A percentile compares a stretch with the other conserved stretches of the same genome.
Conservation (phyloP, 2,329 filamentous ascomycete species). For the Alternaria sp. region DNA sequence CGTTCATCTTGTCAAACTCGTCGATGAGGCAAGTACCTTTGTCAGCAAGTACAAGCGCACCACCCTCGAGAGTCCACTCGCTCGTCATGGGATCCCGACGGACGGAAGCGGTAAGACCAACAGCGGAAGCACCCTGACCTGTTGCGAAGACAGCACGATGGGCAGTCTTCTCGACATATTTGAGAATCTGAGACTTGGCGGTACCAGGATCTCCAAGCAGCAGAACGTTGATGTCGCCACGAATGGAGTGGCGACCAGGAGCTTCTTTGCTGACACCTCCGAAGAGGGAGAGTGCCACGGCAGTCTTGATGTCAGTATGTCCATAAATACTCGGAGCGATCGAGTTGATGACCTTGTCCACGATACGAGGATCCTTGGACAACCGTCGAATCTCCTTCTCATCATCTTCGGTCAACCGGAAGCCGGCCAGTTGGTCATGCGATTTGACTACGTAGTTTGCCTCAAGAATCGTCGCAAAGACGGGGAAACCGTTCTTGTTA, state of each 20-base stretch:
- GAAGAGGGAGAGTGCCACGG: constrained; percentile 91
- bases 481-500: constrained; percentile 98
- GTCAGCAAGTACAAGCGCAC: constrained; percentile 93
- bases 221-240: constrained; percentile 97
- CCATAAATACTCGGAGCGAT: constrained; percentile 98
- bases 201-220: constrained; percentile 97
- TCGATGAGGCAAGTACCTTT: constrained; percentile 96
- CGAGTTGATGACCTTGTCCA: constrained; percentile 91
- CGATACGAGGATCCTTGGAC: constrained; percentile 87
- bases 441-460: constrained; percentile 97
- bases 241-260: constrained; percentile 87
- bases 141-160: constrained; percentile 97
- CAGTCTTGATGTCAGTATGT: constrained; percentile 96
- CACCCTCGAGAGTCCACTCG: constrained; percentile 97
- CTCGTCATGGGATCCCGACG: constrained; percentile 93
- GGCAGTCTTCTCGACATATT: constrained; percentile 97
- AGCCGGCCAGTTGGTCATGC: constrained; percentile 96
- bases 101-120: constrained; percentile 96
- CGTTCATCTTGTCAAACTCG: constrained; percentile 99
- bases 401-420: constrained; percentile 93
- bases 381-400: constrained; percentile 88
- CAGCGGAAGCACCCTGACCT: constrained; percentile 94
- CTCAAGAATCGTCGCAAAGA: constrained; percentile 96
- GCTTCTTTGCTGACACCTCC: constrained; percentile 92
- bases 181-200: constrained; percentile 96